Conservation (phyloP, 2,329 filamentous ascomycete species). For the Leptographium galeiforme region DNA sequence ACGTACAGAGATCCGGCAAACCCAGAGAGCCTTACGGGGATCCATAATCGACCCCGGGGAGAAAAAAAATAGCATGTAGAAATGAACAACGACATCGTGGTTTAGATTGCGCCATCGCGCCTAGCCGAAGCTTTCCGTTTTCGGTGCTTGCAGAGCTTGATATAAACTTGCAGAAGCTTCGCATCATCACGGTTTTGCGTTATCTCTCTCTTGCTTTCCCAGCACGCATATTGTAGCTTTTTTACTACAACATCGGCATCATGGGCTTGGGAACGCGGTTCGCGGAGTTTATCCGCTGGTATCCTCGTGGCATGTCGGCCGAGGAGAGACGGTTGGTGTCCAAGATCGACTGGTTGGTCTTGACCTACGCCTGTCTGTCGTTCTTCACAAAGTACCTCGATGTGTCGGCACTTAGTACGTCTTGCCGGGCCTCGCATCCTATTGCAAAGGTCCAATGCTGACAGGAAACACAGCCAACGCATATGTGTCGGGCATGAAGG, state of each 20-base stretch:
- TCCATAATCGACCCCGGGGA: too few species aligned
- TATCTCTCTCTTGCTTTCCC: not conserved
- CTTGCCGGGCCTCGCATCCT: not conserved
- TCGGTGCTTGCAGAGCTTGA: too few species aligned
- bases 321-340: conserved; percentile 30
- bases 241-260: not conserved
- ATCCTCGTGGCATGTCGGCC: conserved; percentile 23
- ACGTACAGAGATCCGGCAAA: too few species aligned
- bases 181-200: not conserved
- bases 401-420: conserved; percentile 24
- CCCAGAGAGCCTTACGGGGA: too few species aligned
- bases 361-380: conserved; percentile 25
- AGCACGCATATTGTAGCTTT: not conserved
- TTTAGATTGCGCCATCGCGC: too few species aligned
- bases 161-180: too few species aligned
- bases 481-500: conserved; percentile 31
- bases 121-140: too few species aligned
- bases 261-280: not conserved
- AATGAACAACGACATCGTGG: too few species aligned
- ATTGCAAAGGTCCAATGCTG: not conserved
- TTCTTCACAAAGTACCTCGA: conserved; percentile 35
- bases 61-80: too few species aligned
- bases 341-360: conserved; percentile 35
- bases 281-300: conserved; percentile 20
- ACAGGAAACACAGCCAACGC: conserved; percentile 21